A percentile compares a stretch with the other conserved stretches of the same genome.
Conservation (phyloP, 495 filamentous ascomycete species). For the Pyrenula massariospora region DNA sequence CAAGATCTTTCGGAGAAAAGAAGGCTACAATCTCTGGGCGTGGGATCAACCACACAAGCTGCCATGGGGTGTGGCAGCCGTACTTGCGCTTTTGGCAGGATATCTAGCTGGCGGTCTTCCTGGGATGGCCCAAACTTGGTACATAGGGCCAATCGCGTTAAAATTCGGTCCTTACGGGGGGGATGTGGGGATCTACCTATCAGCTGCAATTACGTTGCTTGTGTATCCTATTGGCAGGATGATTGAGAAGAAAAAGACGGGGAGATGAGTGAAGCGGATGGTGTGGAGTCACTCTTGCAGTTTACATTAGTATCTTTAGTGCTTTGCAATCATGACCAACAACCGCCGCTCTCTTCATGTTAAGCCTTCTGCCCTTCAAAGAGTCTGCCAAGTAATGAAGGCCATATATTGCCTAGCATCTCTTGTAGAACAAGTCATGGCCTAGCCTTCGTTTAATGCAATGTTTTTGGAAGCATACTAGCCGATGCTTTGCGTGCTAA, state of each 20-base stretch:
- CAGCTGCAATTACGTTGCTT: slow-evolving; percentile 13
- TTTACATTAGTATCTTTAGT: too few relatives aligned
- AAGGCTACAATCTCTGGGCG: slow-evolving; percentile 25
- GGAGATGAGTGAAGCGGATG: too few relatives aligned
- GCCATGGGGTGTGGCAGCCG: slow-evolving; percentile 18
- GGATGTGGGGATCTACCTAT: slow-evolving; percentile 20
- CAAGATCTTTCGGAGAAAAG: slow-evolving; percentile 6
- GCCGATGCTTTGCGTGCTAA: too few relatives aligned
- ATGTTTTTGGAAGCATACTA: too few relatives aligned
- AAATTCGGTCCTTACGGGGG: slow-evolving; percentile 14
- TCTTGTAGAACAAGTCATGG: too few relatives aligned
- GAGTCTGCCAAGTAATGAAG: too few relatives aligned
- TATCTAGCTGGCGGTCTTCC: slow-evolving; percentile 18
- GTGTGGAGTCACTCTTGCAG: too few relatives aligned
- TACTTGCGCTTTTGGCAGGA: slow-evolving; percentile 20
- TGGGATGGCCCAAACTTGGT: slow-evolving; percentile 27
- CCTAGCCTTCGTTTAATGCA: too few relatives aligned
- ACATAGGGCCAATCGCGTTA: slow-evolving; percentile 14
- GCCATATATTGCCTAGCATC: too few relatives aligned
- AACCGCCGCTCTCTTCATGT: too few relatives aligned
- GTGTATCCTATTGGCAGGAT: slow-evolving; percentile 12
- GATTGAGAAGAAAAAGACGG: slow-evolving; percentile 18
- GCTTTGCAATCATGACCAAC: too few relatives aligned
- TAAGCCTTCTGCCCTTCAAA: too few relatives aligned
- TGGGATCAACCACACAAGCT: slow-evolving; percentile 21